A percentile compares a stretch with the other conserved stretches of the same genome.
Conservation (phyloP, 208 protist genomes). For the Trypanosoma boissoni region DNA sequence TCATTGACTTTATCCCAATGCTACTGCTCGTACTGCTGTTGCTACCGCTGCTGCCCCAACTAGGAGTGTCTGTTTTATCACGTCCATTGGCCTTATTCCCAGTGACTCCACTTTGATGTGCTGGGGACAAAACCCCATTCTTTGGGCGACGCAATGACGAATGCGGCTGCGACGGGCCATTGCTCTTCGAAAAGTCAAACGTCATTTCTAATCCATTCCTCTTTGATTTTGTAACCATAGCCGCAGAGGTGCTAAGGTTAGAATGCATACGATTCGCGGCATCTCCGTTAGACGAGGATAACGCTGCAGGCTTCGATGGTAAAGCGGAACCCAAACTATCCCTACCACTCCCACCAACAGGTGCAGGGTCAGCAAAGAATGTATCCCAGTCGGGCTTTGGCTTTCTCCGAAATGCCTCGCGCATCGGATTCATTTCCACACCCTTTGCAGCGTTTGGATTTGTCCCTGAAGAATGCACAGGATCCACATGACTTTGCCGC, state of each 20-base stretch:
- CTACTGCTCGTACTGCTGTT: not conserved
- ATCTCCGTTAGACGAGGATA: too few relatives aligned
- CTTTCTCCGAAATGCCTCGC: constrained; percentile 7
- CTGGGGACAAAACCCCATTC: too few relatives aligned
- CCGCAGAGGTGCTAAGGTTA: not conserved
- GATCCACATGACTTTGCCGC: not conserved
- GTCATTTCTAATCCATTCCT: constrained; percentile 12
- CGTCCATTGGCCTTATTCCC: too few relatives aligned
- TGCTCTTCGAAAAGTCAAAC: constrained; percentile 3
- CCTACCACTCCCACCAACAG: not conserved
- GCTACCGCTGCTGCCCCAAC: not conserved
- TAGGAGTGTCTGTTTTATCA: not conserved
- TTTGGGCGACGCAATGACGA: too few relatives aligned
- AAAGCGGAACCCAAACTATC: too few relatives aligned
- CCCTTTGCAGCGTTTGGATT: too few relatives aligned
- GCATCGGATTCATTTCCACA: constrained; percentile 15
- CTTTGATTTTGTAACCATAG: constrained; percentile 1
- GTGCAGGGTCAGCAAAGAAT: constrained; percentile 5
- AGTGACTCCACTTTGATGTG: too few relatives aligned
- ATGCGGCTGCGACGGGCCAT: not conserved
- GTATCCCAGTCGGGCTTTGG: constrained; percentile 18
- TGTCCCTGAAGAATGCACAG: not conserved
- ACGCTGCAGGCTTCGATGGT: too few relatives aligned
- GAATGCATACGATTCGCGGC: not conserved
- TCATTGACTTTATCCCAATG: not conserved